These are phyloP conservation scores for Fusarium sp. DNA, from an alignment of 2,329 filamentous ascomycete genomes.

Conservation along the genomic window DNA sequence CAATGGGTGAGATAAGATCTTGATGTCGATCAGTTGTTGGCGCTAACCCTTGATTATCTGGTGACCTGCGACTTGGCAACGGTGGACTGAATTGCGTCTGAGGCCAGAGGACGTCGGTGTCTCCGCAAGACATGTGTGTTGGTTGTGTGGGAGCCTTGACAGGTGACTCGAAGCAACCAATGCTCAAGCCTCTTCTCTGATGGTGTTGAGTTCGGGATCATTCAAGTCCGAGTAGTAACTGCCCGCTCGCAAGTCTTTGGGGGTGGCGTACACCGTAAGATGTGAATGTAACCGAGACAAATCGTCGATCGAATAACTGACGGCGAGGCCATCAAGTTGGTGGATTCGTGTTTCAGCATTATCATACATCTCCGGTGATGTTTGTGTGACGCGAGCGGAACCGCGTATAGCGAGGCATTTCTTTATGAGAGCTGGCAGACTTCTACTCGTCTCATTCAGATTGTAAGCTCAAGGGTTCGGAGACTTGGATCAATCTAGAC, in stretches of 20 bases:
- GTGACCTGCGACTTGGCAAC: constrained; percentile 9
- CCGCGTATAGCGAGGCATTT: background rate
- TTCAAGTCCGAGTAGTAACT: background rate
- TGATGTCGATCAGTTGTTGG: constrained; percentile 31
- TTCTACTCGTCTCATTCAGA: background rate
- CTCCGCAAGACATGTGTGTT: constrained; percentile 1
- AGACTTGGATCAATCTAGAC: background rate
- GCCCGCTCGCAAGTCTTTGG: background rate
- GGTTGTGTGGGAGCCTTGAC: constrained; percentile 2
- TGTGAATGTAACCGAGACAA: constrained; percentile 14
- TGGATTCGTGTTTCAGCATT: background rate
- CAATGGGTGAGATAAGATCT: constrained; percentile 18
- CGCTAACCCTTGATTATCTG: constrained; percentile 22
- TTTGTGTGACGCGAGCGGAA: background rate
- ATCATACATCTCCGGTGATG: background rate
- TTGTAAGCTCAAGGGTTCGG: background rate
- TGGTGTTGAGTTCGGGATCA: background rate
- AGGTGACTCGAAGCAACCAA: constrained; percentile 10
- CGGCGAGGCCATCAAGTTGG: background rate
- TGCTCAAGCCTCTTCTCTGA: background rate
- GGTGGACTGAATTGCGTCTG: constrained; percentile 5
- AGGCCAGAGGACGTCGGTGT: constrained; percentile 24
- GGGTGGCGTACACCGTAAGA: constrained; percentile 12
- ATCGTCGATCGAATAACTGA: constrained; percentile 10
- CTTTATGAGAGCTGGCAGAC: background rate